Evolutionary conservation across 148 eudicot species (phyloP).

Genomic region (Camellia sinensis): DNA sequence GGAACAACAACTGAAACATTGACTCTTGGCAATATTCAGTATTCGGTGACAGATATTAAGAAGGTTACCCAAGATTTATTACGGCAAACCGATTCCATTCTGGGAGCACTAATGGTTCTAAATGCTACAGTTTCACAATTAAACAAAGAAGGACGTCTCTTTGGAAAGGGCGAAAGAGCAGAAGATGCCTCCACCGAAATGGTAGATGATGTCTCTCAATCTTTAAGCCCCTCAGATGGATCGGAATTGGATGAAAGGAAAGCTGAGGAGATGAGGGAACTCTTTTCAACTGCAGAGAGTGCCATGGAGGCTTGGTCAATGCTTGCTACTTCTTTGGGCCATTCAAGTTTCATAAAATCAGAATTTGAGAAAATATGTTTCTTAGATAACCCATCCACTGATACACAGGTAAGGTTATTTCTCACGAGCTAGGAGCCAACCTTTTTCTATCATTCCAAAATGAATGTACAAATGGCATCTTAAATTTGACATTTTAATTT

Average conservation of each 20-base stretch:
- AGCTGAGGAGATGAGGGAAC: slow-evolving; percentile 84
- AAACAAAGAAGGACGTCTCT: slow-evolving; percentile 44
- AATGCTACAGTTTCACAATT: slow-evolving; percentile 67
- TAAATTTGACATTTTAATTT: slow-evolving; percentile 4
- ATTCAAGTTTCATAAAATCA: slow-evolving; percentile 86
- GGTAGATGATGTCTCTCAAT: slow-evolving; percentile 28
- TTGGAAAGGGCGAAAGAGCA: slow-evolving; percentile 31
- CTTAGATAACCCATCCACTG: slow-evolving; percentile 83
- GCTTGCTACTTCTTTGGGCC: slow-evolving; percentile 90
- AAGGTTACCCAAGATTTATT: slow-evolving; percentile 81
- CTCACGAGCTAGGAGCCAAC: background rate
- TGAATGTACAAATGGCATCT: background rate
- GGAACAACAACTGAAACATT: slow-evolving; percentile 26
- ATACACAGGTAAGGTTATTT: slow-evolving; percentile 67
- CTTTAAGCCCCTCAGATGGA: slow-evolving; percentile 26
- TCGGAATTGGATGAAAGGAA: slow-evolving; percentile 54
- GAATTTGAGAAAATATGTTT: slow-evolving; percentile 95
- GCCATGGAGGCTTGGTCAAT: slow-evolving; percentile 99
- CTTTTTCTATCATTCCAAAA: background rate
- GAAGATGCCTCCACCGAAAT: slow-evolving; percentile 34
- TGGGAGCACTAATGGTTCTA: slow-evolving; percentile 82
- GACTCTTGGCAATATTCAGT: slow-evolving; percentile 32
- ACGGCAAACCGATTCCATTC: slow-evolving; percentile 83
- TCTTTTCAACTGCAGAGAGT: slow-evolving; percentile 91
- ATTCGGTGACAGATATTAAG: slow-evolving; percentile 74